Evolutionary conservation across 352 stramenopile species (phyloP).

Genomic region (Phytopythium ostracodes): DNA sequence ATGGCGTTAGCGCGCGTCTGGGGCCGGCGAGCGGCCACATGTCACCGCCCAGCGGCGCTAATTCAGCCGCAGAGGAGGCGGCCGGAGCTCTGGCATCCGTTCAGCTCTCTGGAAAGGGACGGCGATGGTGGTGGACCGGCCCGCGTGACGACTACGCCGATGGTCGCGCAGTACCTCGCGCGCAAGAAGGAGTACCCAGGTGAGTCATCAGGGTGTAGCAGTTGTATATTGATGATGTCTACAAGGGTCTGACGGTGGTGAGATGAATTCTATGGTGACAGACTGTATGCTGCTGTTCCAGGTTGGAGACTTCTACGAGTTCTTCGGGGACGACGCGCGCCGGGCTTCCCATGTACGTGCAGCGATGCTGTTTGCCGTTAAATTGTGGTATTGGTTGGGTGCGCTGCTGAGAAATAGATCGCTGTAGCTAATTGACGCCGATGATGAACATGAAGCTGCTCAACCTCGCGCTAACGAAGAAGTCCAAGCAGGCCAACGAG

Average conservation of each 20-base stretch:
- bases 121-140: neutral
- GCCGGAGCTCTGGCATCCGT: neutral
- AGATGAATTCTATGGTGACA: slow-evolving; percentile 9
- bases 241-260: neutral
- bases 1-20: neutral
- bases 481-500: slow-evolving; percentile 49
- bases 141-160: slow-evolving; percentile 36
- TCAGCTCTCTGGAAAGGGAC: neutral
- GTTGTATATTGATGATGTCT: neutral
- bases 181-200: slow-evolving; percentile 79
- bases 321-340: slow-evolving; percentile 73
- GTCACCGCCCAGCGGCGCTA: neutral
- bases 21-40: neutral
- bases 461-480: slow-evolving; percentile 65
- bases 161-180: slow-evolving; percentile 69
- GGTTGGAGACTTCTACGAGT: slow-evolving; percentile 84
- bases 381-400: neutral
- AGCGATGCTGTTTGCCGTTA: neutral
- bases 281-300: slow-evolving; percentile 83
- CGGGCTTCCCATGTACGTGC: slow-evolving; percentile 57
- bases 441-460: slow-evolving; percentile 32
- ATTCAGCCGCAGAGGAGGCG: neutral
- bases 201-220: neutral
- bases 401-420: neutral
- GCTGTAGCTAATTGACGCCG: neutral